These are phyloP conservation scores for Phytophthora gonapodyides DNA, from an alignment of 352 stramenopile species.

Conservation along the genomic window DNA sequence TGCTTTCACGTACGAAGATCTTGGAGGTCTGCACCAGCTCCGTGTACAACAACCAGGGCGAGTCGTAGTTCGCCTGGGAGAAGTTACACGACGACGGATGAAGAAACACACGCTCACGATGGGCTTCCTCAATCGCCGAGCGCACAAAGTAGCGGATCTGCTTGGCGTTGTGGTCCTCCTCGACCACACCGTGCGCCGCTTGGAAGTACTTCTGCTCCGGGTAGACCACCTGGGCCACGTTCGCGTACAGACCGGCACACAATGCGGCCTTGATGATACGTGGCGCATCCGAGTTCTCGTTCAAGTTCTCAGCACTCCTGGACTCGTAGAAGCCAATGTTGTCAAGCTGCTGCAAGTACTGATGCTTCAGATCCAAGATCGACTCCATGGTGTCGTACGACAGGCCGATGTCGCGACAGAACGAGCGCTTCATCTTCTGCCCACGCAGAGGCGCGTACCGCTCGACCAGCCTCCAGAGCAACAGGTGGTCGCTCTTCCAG, in stretches of 20 bases:
- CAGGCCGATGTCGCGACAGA: constrained; percentile 75
- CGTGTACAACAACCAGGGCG: constrained; percentile 96
- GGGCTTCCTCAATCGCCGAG: constrained; percentile 13
- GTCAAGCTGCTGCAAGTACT: constrained; percentile 85
- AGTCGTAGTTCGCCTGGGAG: constrained; percentile 92
- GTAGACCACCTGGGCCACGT: constrained; percentile 87
- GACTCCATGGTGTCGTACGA: constrained; percentile 91
- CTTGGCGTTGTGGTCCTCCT: constrained; percentile 92
- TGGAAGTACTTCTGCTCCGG: constrained; percentile 96
- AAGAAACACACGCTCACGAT: constrained; percentile 94
- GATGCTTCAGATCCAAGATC: constrained; percentile 90
- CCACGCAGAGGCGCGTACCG: constrained; percentile 54
- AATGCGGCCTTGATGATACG: constrained; percentile 92
- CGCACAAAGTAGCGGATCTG: constrained; percentile 94
- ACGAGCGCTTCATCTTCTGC: constrained; percentile 59
- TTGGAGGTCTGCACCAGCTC: constrained; percentile 97
- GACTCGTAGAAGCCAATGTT: constrained; percentile 81
- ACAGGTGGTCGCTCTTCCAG: constrained; percentile 81
- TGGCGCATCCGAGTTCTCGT: constrained; percentile 69
- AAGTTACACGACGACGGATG: constrained; percentile 95
- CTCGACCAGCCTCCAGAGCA: constrained; percentile 84
- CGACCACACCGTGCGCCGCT: constrained; percentile 88
- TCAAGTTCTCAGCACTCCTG: constrained; percentile 43
- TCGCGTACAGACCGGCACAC: constrained; percentile 81
- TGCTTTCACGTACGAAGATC: constrained; percentile 97